Percentiles rank a stretch among this genome's conserved stretches.
phyloP scores from a whole-genome alignment of 2,329 filamentous ascomycete species.

The Cordyceps militaris region DNA sequence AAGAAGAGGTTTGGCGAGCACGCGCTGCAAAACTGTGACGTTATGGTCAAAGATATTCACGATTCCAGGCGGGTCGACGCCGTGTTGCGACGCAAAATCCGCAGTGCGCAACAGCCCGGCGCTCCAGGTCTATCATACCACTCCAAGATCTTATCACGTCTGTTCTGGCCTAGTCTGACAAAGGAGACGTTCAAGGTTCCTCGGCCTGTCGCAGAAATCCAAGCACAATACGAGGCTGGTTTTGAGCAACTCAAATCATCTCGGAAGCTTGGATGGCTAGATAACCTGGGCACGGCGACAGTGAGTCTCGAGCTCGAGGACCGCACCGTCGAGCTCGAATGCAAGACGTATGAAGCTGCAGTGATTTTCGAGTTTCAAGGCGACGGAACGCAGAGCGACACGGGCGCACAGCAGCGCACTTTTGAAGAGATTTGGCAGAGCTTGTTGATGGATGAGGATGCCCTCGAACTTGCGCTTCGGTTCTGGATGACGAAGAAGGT shows the following conservation, averaged over 20 bases:
- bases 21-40: constrained; percentile 85
- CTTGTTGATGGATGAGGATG: constrained; percentile 67
- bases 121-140: constrained; percentile 44
- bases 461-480: constrained; percentile 57
- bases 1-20: constrained; percentile 84
- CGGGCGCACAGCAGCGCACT: constrained; percentile 32
- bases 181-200: constrained; percentile 63
- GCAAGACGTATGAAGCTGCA: constrained; percentile 78
- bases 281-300: constrained; percentile 70
- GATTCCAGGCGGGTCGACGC: constrained; percentile 72
- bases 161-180: constrained; percentile 86
- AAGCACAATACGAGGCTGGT: constrained; percentile 63
- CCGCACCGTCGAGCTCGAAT: constrained; percentile 63
- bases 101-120: constrained; percentile 12
- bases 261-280: constrained; percentile 82
- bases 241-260: constrained; percentile 77
- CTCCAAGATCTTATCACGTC: constrained; percentile 79
- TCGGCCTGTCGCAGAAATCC: constrained; percentile 47
- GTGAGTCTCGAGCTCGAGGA: constrained; percentile 81
- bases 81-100: constrained; percentile 47
- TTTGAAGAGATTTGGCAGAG: constrained; percentile 48
- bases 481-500: constrained; percentile 69
- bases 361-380: constrained; percentile 77
- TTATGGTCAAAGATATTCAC: constrained; percentile 91
- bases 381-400: constrained; percentile 29